These are phyloP conservation scores for Candida multigemmis DNA, from an alignment of 805 yeast genomes.

Conservation along the genomic window DNA sequence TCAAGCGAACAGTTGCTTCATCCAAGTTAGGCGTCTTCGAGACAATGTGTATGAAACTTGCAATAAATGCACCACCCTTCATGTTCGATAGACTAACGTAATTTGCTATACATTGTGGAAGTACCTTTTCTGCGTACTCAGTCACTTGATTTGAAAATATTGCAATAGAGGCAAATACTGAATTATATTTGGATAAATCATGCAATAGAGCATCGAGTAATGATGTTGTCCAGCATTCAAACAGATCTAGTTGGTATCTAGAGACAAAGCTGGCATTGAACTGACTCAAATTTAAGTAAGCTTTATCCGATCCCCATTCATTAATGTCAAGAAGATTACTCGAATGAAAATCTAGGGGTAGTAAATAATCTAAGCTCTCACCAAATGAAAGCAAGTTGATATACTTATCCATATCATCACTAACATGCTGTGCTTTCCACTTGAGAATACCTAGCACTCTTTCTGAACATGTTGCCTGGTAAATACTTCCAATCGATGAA, in stretches of 20 bases:
- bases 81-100: slow-evolving; percentile 10
- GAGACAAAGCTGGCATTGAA: no score
- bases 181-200: slow-evolving; percentile 17
- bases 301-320: no score
- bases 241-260: slow-evolving; percentile 4
- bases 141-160: slow-evolving; percentile 13
- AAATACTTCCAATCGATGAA: no score
- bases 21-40: slow-evolving; percentile 2
- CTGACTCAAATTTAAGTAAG: no score
- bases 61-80: slow-evolving; percentile 6
- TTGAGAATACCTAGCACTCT: no score
- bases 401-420: no score
- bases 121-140: slow-evolving; percentile 6
- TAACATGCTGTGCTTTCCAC: no score
- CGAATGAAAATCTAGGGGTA: no score
- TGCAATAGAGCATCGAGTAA: slow-evolving; percentile 22
- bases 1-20: slow-evolving; percentile 7
- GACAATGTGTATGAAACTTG: slow-evolving; percentile 6
- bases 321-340: no score
- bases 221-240: slow-evolving; percentile 19
- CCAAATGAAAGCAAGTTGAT: no score
- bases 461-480: no score
- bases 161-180: slow-evolving; percentile 21
- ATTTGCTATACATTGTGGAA: slow-evolving; percentile 18
- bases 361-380: no score